Conservation (phyloP, 495 filamentous ascomycete genomes). For the Aspergillus panamensis region DNA sequence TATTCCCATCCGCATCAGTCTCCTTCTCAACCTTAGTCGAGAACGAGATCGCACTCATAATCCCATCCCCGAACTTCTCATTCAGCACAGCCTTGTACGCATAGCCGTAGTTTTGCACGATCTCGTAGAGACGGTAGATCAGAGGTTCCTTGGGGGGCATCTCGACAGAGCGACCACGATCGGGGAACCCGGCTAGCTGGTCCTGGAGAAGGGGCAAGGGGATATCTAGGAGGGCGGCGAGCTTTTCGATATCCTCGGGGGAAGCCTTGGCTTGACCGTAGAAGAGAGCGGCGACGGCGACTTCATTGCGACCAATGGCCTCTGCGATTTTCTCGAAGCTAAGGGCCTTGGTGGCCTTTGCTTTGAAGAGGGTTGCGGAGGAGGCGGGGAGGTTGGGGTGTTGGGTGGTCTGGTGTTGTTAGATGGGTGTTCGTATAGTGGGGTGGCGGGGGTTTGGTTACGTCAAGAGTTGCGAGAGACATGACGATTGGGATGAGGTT, state of each 20-base stretch:
- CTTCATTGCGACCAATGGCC: slow-evolving; percentile 78
- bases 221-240: slow-evolving; percentile 65
- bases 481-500: slow-evolving; percentile 19
- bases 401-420: slow-evolving; percentile 32
- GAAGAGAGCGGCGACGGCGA: slow-evolving; percentile 88
- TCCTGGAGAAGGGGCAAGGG: slow-evolving; percentile 52
- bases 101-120: slow-evolving; percentile 97
- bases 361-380: slow-evolving; percentile 73
- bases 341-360: slow-evolving; percentile 70
- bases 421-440: background rate
- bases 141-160: slow-evolving; percentile 95
- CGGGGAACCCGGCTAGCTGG: slow-evolving; percentile 70
- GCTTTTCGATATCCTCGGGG: slow-evolving; percentile 68
- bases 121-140: slow-evolving; percentile 92
- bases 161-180: slow-evolving; percentile 77
- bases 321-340: slow-evolving; percentile 79
- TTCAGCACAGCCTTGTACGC: slow-evolving; percentile 96
- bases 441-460: slow-evolving; percentile 20
- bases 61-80: slow-evolving; percentile 98
- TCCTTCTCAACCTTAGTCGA: slow-evolving; percentile 95
- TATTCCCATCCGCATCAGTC: slow-evolving; percentile 73
- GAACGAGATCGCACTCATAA: slow-evolving; percentile 97
- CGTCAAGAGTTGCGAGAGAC: slow-evolving; percentile 45
- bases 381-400: slow-evolving; percentile 61
- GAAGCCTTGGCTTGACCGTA: slow-evolving; percentile 88